phyloP scores from a whole-genome alignment of 2,329 filamentous ascomycete species.

The Ascochyta pisi region DNA sequence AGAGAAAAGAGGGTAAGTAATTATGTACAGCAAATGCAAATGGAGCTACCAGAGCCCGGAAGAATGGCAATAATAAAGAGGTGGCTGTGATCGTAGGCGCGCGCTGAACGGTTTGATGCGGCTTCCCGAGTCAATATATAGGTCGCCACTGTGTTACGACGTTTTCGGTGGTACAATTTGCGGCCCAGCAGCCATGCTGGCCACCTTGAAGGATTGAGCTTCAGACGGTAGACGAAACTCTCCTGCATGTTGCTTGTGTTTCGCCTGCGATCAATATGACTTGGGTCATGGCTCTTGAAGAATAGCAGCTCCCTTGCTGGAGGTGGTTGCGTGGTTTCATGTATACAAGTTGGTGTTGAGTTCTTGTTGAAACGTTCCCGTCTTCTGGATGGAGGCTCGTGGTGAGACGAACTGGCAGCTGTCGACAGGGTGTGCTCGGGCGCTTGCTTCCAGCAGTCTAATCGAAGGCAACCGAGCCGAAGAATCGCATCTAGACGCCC shows the following conservation, averaged over 20 bases:
- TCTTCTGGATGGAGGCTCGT: conserved; percentile 23
- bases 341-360: conserved; percentile 17
- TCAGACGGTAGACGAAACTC: conserved; percentile 12
- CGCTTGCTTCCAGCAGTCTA: conserved; percentile 16
- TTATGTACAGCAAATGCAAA: conserved; percentile 19
- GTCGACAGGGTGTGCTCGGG: conserved; percentile 32
- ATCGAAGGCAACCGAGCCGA: conserved; percentile 9
- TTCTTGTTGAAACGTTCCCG: conserved; percentile 25
- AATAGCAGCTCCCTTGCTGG: conserved; percentile 19
- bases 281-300: conserved; percentile 9
- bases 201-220: conserved; percentile 8
- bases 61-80: conserved; percentile 29
- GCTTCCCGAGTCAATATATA: conserved; percentile 26
- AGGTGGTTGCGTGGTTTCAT: conserved; percentile 15
- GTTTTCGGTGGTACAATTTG: conserved; percentile 3
- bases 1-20: conserved; percentile 3
- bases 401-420: conserved; percentile 24
- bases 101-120: conserved; percentile 17
- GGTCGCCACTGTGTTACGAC: conserved; percentile 7
- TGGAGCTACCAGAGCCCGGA: conserved; percentile 43
- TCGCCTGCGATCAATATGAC: conserved; percentile 21
- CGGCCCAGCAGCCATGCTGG: conserved; percentile 12
- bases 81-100: conserved; percentile 16
- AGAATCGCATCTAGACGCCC: conserved; percentile 4
- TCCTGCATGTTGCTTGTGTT: conserved; percentile 26